Percentiles rank a stretch among this genome's conserved stretches.
Conservation (phyloP, 2,329 filamentous ascomycete species). For the Calonectria henricotiae region DNA sequence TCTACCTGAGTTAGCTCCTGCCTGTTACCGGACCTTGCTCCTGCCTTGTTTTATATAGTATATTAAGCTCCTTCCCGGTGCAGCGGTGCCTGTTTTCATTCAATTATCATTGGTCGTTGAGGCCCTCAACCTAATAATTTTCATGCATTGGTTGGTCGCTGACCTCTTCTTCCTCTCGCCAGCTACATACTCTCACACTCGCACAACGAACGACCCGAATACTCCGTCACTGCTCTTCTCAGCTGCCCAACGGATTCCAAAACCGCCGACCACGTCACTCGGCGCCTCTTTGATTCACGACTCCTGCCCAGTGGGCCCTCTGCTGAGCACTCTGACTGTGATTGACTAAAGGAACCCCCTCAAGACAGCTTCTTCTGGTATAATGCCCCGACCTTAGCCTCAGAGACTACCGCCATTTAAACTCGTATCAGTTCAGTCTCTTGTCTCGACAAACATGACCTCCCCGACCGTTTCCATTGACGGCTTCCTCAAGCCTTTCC, state of each 20-base stretch:
- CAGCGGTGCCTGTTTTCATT: conserved; percentile 1
- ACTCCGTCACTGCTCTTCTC: conserved; percentile 21
- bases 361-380: conserved; percentile 7
- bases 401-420: background rate
- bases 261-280: conserved; percentile 7
- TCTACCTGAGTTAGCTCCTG: conserved; percentile 1
- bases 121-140: conserved; percentile 18
- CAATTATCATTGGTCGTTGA: conserved; percentile 17
- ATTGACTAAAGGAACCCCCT: background rate
- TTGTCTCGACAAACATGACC: conserved; percentile 38
- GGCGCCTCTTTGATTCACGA: conserved; percentile 1
- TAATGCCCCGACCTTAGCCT: conserved; percentile 21
- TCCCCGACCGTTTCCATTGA: conserved; percentile 48
- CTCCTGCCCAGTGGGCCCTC: conserved; percentile 22
- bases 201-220: conserved; percentile 17
- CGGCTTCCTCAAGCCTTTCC: conserved; percentile 69
- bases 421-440: background rate
- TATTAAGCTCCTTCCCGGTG: conserved; percentile 9
- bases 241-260: background rate
- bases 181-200: conserved; percentile 4
- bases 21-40: conserved; percentile 5
- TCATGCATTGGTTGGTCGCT: conserved; percentile 21
- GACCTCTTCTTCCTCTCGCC: conserved; percentile 15
- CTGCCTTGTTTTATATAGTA: background rate
- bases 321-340: background rate